These are phyloP conservation scores for Ilyonectria sp. DNA, from an alignment of 2,329 filamentous ascomycete species.

Conservation along the genomic window DNA sequence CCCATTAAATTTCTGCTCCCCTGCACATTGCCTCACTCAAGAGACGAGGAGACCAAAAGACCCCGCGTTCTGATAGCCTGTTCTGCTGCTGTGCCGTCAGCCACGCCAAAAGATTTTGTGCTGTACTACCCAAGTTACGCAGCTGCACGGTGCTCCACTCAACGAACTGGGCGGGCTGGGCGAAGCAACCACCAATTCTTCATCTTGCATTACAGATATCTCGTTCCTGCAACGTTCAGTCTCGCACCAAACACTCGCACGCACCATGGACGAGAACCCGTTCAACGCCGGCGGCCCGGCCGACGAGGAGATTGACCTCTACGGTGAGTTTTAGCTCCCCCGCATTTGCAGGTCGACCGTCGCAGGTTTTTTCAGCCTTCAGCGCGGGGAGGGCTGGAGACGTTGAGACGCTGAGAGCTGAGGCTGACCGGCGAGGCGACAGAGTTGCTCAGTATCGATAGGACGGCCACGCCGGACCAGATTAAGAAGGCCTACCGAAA, in stretches of 20 bases:
- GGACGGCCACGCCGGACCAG: constrained; percentile 80
- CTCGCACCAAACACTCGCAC: constrained; percentile 1
- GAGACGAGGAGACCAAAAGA: constrained; percentile 8
- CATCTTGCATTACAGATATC: constrained; percentile 47
- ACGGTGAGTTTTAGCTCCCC: constrained; percentile 61
- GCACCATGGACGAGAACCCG: constrained; percentile 44
- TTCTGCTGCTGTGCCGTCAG: constrained; percentile 27
- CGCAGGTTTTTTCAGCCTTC: constrained; percentile 7
- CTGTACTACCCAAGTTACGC: constrained; percentile 8
- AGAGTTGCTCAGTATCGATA: constrained; percentile 87
- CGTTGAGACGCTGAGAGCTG: background rate
- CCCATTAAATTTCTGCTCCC: background rate
- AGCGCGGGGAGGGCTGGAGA: background rate
- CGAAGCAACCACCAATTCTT: constrained; percentile 43
- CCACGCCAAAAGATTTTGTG: constrained; percentile 47
- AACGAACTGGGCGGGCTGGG: constrained; percentile 9
- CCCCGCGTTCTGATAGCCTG: constrained; percentile 42
- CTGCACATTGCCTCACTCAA: background rate
- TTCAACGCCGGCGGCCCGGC: constrained; percentile 46
- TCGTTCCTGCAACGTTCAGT: background rate
- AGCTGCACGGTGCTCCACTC: constrained; percentile 30
- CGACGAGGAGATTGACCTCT: constrained; percentile 70
- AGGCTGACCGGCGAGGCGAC: constrained; percentile 36
- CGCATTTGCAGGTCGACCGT: constrained; percentile 8
- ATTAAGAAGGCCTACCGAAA: constrained; percentile 98